Conservation (phyloP, 176 grass and related monocot species). For the Oryza punctata region DNA sequence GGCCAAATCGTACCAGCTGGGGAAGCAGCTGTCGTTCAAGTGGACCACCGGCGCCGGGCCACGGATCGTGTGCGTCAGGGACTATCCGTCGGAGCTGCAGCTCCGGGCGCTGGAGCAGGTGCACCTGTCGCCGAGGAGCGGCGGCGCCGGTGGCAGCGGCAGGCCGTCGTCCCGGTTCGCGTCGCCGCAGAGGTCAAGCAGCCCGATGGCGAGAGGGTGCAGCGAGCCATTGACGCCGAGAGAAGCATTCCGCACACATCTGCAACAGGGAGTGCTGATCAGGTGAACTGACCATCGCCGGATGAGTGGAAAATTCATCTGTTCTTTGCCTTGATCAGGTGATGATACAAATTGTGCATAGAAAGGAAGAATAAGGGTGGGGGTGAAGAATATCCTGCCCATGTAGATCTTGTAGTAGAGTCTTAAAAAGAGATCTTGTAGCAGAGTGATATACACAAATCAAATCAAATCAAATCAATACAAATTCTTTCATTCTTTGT, state of each 20-base stretch:
- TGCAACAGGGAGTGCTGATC: constrained; percentile 25
- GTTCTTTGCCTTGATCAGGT: background rate
- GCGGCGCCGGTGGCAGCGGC: constrained; percentile 22
- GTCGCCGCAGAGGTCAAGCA: constrained; percentile 44
- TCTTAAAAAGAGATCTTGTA: background rate
- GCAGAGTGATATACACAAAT: background rate
- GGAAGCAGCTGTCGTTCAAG: constrained; percentile 81
- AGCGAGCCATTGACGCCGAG: constrained; percentile 39
- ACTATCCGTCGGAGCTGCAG: constrained; percentile 89
- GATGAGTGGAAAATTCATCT: background rate
- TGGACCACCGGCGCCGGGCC: constrained; percentile 94
- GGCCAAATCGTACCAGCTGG: constrained; percentile 69
- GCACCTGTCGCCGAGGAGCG: constrained; percentile 65
- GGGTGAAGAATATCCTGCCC: constrained; percentile 11
- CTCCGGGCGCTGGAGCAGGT: constrained; percentile 69
- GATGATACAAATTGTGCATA: constrained; percentile 24
- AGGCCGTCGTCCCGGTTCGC: constrained; percentile 44
- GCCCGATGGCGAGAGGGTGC: constrained; percentile 48
- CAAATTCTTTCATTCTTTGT: background rate
- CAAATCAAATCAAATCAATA: constrained; percentile 18
- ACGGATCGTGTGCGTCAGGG: constrained; percentile 88
- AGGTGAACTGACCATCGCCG: constrained; percentile 22
- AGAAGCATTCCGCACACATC: constrained; percentile 49
- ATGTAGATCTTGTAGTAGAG: constrained; percentile 42
- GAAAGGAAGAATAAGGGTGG: constrained; percentile 25